Conservation (phyloP, 192 early-diverging fungal genomes). For the Gigaspora rosea region DNA sequence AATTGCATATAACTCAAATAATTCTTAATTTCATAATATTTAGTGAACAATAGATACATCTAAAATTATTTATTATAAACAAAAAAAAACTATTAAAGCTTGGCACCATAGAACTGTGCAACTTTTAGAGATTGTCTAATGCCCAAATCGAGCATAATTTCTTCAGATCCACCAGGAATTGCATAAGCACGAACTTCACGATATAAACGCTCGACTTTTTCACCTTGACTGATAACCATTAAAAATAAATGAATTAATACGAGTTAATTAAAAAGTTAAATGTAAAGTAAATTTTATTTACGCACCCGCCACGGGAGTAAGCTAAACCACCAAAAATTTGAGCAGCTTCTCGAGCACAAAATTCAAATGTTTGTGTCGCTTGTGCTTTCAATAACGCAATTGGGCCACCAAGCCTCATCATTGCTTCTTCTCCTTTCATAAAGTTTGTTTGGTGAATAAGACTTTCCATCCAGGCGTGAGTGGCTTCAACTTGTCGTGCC, state of each 20-base stretch:
- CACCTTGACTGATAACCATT: slow-evolving; percentile 50
- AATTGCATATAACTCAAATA: no score
- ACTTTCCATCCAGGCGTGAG: slow-evolving; percentile 80
- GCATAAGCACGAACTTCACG: slow-evolving; percentile 84
- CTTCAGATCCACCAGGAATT: slow-evolving; percentile 85
- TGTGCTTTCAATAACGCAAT: slow-evolving; percentile 87
- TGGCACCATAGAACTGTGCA: slow-evolving; percentile 69
- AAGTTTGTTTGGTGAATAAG: slow-evolving; percentile 69
- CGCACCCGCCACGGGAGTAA: slow-evolving; percentile 69
- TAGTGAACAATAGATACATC: no score
- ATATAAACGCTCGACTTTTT: slow-evolving; percentile 81
- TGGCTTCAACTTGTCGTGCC: slow-evolving; percentile 82
- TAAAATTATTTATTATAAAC: no score
- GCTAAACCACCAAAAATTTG: slow-evolving; percentile 88
- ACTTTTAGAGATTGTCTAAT: slow-evolving; percentile 81
- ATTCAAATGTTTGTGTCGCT: slow-evolving; percentile 84
- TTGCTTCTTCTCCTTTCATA: slow-evolving; percentile 69
- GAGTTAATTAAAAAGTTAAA: neutral
- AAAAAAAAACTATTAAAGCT: slow-evolving; percentile 38
- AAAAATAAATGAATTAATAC: neutral
- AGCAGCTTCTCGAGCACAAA: slow-evolving; percentile 84
- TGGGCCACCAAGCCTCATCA: slow-evolving; percentile 79
- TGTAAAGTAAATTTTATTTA: slow-evolving; percentile 26
- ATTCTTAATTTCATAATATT: no score
- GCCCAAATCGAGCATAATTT: slow-evolving; percentile 89